phyloP scores from a whole-genome alignment of 192 early-diverging fungal species.

The Gryganskiella cystojenkinii region DNA sequence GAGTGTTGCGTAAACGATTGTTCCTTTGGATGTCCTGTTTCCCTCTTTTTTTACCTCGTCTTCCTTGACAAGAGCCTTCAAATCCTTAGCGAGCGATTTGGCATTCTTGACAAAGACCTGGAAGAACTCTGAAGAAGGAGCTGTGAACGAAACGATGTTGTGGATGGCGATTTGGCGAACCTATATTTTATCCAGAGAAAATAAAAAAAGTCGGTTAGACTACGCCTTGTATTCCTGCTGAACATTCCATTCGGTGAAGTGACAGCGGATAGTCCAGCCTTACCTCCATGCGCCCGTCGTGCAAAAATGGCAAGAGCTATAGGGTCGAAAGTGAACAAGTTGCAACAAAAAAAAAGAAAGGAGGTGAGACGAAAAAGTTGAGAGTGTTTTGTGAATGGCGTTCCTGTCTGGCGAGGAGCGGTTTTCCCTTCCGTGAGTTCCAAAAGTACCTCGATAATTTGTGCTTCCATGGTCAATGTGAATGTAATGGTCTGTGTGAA shows the following conservation, averaged over 20 bases:
- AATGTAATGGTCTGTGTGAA: background rate
- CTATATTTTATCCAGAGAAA: constrained; percentile 30
- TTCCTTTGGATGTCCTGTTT: background rate
- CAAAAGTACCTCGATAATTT: constrained; percentile 42
- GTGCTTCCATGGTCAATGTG: constrained; percentile 29
- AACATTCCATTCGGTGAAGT: too few species aligned
- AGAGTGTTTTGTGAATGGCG: background rate
- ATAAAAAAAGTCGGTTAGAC: background rate
- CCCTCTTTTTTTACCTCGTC: constrained; percentile 61
- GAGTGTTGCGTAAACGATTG: background rate
- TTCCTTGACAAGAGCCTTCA: constrained; percentile 77
- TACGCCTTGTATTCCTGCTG: too few species aligned
- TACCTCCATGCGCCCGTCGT: constrained; percentile 79
- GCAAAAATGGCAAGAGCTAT: constrained; percentile 79
- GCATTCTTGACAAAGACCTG: constrained; percentile 68
- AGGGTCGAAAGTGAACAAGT: background rate
- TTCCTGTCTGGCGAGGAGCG: too few species aligned
- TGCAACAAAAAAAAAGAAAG: background rate
- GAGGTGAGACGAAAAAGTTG: background rate
- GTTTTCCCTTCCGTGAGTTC: too few species aligned
- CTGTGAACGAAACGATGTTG: constrained; percentile 79
- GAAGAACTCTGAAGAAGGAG: constrained; percentile 67
- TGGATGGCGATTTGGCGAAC: constrained; percentile 84
- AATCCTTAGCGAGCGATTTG: constrained; percentile 69
- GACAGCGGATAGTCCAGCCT: background rate